A percentile compares a stretch with the other conserved stretches of the same genome.
Evolutionary conservation across 345 rosid genomes (phyloP).

Genomic region (Eucalyptus cloeziana): DNA sequence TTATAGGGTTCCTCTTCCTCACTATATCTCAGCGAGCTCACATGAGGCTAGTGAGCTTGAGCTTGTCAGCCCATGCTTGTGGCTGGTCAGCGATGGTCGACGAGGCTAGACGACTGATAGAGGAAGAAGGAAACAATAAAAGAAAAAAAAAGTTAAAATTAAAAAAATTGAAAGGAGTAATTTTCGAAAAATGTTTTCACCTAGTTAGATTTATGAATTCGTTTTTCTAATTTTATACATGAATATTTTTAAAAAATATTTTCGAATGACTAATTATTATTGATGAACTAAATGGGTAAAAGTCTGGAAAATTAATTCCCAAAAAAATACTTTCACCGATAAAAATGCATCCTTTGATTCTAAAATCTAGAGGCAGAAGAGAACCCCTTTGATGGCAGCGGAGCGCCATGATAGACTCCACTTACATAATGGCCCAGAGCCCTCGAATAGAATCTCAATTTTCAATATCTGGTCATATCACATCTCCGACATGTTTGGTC

Average conservation of each 20-base stretch:
- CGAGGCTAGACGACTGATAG: neutral
- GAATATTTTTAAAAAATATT: no score
- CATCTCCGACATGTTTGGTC: neutral
- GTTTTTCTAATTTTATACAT: no score
- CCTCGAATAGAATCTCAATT: neutral
- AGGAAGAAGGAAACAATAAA: neutral
- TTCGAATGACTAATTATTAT: no score
- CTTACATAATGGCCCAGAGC: no score
- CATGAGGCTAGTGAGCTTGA: neutral
- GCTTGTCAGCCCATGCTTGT: neutral
- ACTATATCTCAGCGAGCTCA: neutral
- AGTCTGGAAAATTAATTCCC: no score
- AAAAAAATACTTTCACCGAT: neutral
- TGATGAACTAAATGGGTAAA: neutral
- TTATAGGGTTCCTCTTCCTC: neutral
- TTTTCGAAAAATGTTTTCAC: no score
- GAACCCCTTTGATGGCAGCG: neutral
- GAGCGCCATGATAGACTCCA: neutral
- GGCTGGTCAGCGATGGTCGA: fast-evolving
- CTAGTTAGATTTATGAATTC: neutral
- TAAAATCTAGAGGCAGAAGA: neutral
- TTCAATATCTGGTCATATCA: neutral
- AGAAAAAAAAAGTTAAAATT: no score
- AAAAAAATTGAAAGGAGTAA: neutral
- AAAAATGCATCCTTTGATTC: neutral